Evolutionary conservation across 345 rosid species (phyloP).

Genomic region (Toxicodendron radicans): DNA sequence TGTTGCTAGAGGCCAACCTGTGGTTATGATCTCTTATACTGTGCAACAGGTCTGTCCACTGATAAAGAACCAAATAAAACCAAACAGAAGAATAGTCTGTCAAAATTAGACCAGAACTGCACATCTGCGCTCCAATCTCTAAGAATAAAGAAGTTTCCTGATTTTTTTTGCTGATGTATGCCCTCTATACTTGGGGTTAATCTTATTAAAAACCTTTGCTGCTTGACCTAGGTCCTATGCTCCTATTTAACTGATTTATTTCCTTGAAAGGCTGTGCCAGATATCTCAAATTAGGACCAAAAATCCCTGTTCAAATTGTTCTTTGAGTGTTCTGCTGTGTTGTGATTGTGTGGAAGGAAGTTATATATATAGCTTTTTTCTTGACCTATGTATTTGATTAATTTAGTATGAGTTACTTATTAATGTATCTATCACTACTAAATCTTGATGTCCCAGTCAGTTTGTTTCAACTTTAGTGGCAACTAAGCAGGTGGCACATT

Average conservation of each 20-base stretch:
- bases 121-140: too few relatives aligned
- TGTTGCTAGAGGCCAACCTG: neutral
- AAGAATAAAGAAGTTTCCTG: too few relatives aligned
- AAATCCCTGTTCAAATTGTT: neutral
- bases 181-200: neutral
- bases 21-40: neutral
- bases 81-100: too few relatives aligned
- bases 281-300: neutral
- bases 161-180: too few relatives aligned
- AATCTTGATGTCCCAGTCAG: neutral
- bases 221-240: neutral
- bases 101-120: too few relatives aligned
- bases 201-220: neutral
- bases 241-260: neutral
- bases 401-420: neutral
- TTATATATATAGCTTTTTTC: conserved; percentile 1
- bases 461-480: neutral
- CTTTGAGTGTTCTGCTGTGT: neutral
- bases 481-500: neutral
- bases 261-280: neutral
- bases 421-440: neutral
- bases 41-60: too few relatives aligned
- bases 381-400: neutral
- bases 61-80: too few relatives aligned
- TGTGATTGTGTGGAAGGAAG: neutral